Conservation (phyloP, 2,329 filamentous ascomycete species). For the Talaromyces sp. region DNA sequence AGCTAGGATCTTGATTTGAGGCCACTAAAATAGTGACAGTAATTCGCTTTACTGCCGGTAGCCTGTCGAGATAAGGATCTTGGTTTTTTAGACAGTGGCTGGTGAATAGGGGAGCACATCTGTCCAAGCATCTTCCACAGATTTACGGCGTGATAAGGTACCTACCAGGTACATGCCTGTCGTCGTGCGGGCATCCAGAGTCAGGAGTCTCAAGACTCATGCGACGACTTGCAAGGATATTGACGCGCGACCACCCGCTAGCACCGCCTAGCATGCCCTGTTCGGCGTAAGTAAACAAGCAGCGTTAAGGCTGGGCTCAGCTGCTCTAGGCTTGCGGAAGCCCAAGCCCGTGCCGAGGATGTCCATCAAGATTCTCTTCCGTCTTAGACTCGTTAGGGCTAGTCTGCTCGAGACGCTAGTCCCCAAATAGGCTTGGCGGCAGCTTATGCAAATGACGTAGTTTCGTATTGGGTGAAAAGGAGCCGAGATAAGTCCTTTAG, state of each 20-base stretch:
- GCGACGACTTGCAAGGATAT: not conserved
- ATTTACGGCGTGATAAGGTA: not conserved
- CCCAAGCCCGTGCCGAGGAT: conserved; percentile 1
- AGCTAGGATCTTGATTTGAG: not conserved
- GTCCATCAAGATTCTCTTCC: conserved; percentile 4
- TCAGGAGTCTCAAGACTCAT: not conserved
- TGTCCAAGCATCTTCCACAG: not conserved
- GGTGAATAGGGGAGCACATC: not conserved
- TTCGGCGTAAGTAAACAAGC: not conserved
- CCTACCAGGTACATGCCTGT: not conserved
- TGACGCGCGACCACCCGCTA: not conserved
- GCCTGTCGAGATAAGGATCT: not conserved
- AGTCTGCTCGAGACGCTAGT: not conserved
- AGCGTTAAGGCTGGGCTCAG: not conserved
- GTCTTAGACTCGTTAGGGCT: not conserved
- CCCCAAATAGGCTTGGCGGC: not conserved
- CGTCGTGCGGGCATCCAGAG: not conserved
- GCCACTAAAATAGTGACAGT: not conserved
- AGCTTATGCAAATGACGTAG: not conserved
- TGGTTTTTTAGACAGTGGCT: not conserved
- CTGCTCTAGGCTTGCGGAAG: conserved; percentile 1
- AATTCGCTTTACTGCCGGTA: not conserved
- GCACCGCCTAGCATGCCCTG: not conserved
- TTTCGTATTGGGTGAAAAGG: not conserved
- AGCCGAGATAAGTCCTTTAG: not conserved